Evolutionary conservation across 306 rosid species (phyloP).

Genomic region (Potentilla sterilis): DNA sequence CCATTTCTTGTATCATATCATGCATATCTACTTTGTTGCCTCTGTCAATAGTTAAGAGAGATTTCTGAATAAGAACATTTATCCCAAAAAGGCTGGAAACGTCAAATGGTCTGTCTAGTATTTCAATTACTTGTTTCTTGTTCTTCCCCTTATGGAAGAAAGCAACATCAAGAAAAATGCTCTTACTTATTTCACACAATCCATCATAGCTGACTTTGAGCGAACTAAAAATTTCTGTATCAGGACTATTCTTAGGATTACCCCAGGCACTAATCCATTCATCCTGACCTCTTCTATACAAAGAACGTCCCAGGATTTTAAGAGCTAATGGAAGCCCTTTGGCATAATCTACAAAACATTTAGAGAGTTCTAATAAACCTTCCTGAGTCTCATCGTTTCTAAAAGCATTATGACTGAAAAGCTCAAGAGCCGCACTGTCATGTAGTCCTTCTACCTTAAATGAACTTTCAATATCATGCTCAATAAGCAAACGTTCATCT

Average conservation of each 20-base stretch:
- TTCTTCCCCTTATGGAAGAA: slow-evolving; percentile 44
- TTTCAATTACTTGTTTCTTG: background rate
- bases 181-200: slow-evolving; percentile 2
- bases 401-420: slow-evolving; percentile 8
- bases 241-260: slow-evolving; percentile 19
- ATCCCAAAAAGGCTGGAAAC: too few relatives aligned
- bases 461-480: background rate
- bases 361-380: background rate
- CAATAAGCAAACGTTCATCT: slow-evolving; percentile 15
- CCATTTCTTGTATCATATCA: background rate
- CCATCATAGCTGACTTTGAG: slow-evolving; percentile 36
- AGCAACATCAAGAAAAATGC: slow-evolving; percentile 25
- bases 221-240: slow-evolving; percentile 7
- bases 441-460: background rate
- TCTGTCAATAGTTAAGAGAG: background rate
- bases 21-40: background rate
- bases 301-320: slow-evolving; percentile 24
- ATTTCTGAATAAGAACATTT: background rate
- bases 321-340: slow-evolving; percentile 37
- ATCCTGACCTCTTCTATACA: slow-evolving; percentile 21
- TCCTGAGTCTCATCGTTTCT: background rate
- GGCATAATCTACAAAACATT: background rate
- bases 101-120: slow-evolving; percentile 9
- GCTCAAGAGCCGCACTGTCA: background rate
- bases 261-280: slow-evolving; percentile 32